A percentile compares a stretch with the other conserved stretches of the same genome.
Evolutionary conservation across 495 filamentous ascomycete species (phyloP).

Genomic region (Hypoxylon fuscum): DNA sequence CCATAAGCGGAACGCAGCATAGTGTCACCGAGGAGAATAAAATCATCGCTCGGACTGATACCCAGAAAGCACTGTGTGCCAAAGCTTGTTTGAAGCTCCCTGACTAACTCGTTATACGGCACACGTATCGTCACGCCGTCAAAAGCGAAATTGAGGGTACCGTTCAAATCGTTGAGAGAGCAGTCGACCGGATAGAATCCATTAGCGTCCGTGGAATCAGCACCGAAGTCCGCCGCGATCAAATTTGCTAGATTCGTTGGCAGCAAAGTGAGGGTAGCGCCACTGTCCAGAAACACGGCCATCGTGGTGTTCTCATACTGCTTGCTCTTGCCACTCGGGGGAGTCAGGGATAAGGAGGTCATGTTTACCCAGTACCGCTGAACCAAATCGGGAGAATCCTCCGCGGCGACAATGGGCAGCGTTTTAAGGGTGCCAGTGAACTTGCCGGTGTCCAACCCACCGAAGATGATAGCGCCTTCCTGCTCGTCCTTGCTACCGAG

Average conservation of each 20-base stretch:
- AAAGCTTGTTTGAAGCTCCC: conserved; percentile 57
- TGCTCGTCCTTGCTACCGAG: conserved; percentile 57
- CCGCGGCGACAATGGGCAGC: conserved; percentile 69
- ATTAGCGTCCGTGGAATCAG: conserved; percentile 55
- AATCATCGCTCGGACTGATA: conserved; percentile 72
- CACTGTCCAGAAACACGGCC: conserved; percentile 85
- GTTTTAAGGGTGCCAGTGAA: conserved; percentile 75
- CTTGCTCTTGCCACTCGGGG: conserved; percentile 53
- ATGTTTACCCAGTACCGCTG: conserved; percentile 69
- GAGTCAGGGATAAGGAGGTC: conserved; percentile 63
- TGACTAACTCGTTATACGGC: conserved; percentile 63
- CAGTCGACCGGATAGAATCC: conserved; percentile 79
- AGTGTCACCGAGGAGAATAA: conserved; percentile 84
- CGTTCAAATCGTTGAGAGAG: conserved; percentile 66
- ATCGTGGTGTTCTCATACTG: conserved; percentile 60
- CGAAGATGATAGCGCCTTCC: conserved; percentile 87
- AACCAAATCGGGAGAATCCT: conserved; percentile 51
- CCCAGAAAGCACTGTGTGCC: conserved; percentile 74
- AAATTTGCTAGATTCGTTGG: conserved; percentile 68
- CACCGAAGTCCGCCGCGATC: conserved; percentile 74
- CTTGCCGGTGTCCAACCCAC: conserved; percentile 87
- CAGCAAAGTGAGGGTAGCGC: conserved; percentile 87
- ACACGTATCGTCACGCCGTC: conserved; percentile 73
- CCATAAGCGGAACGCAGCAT: conserved; percentile 90
- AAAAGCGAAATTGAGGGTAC: conserved; percentile 77